A percentile compares a stretch with the other conserved stretches of the same genome.
These are phyloP conservation scores for Globisporangium solare DNA, from an alignment of 352 stramenopile genomes.

Conservation along the genomic window DNA sequence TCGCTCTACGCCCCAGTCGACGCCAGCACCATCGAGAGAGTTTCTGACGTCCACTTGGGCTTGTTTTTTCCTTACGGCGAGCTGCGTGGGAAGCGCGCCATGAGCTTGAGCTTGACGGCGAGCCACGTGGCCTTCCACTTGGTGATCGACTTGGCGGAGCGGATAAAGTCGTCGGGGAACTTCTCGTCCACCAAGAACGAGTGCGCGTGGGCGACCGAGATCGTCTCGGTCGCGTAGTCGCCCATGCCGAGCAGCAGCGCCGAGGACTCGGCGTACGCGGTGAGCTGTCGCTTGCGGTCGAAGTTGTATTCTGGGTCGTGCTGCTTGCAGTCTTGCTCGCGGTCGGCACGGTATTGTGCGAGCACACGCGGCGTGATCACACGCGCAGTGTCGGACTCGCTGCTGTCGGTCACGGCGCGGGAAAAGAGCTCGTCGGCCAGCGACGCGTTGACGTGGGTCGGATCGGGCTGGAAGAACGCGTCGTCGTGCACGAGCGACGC, in stretches of 20 bases:
- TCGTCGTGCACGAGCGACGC: slow-evolving; percentile 63
- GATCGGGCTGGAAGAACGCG: slow-evolving; percentile 32
- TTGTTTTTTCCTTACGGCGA: background rate
- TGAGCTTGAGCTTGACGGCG: slow-evolving; percentile 23
- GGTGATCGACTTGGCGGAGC: slow-evolving; percentile 28
- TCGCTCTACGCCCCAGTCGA: too few relatives aligned
- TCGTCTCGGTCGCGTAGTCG: slow-evolving; percentile 22
- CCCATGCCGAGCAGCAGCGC: slow-evolving; percentile 43
- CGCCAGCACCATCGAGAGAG: too few relatives aligned
- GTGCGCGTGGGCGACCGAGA: slow-evolving; percentile 34
- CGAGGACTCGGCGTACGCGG: slow-evolving; percentile 44
- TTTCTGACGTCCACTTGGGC: too few relatives aligned
- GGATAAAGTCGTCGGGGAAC: slow-evolving; percentile 39
- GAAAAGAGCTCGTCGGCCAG: slow-evolving; percentile 33
- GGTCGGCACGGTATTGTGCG: slow-evolving; percentile 35
- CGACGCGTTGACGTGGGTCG: slow-evolving; percentile 32
- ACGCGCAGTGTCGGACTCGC: background rate
- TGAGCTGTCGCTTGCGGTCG: slow-evolving; percentile 24
- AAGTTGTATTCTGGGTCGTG: slow-evolving; percentile 40
- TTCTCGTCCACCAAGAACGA: slow-evolving; percentile 43
- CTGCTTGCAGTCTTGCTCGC: slow-evolving; percentile 32
- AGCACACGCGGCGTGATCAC: slow-evolving; percentile 30
- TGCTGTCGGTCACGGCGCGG: slow-evolving; percentile 12
- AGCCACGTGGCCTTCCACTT: slow-evolving; percentile 10
- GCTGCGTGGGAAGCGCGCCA: background rate